These are phyloP conservation scores for Cadophora malorum DNA, from an alignment of 2,329 filamentous ascomycete genomes.

Conservation along the genomic window DNA sequence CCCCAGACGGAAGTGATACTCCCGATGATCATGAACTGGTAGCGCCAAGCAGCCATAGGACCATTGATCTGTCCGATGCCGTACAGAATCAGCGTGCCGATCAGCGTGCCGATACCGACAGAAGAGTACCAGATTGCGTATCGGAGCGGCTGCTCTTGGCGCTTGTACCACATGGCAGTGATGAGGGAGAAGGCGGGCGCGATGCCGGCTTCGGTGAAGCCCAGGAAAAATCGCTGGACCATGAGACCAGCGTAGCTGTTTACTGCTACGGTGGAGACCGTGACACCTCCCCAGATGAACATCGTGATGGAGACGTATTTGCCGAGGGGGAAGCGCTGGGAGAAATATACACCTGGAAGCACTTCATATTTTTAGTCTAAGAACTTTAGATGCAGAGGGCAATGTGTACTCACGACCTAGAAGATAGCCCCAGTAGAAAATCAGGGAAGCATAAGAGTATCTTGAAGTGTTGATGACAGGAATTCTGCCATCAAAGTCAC, in stretches of 20 bases:
- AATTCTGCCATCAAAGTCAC: neutral
- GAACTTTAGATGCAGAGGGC: too few relatives aligned
- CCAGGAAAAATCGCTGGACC: slow-evolving; percentile 22
- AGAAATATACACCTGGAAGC: slow-evolving; percentile 15
- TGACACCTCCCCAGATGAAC: slow-evolving; percentile 11
- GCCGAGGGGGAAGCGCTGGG: slow-evolving; percentile 10
- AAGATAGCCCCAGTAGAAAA: slow-evolving; percentile 37
- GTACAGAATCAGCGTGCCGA: slow-evolving; percentile 46
- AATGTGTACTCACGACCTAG: slow-evolving; percentile 24
- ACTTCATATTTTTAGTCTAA: neutral
- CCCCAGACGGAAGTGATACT: slow-evolving; percentile 8
- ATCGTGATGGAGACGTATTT: slow-evolving; percentile 11
- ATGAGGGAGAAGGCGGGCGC: slow-evolving; percentile 46
- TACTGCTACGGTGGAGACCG: neutral
- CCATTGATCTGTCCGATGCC: slow-evolving; percentile 41
- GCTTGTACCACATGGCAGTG: slow-evolving; percentile 46
- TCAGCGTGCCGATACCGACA: slow-evolving; percentile 43
- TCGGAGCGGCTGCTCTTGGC: slow-evolving; percentile 25
- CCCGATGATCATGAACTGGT: slow-evolving; percentile 14
- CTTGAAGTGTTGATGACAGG: slow-evolving; percentile 55
- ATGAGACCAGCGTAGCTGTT: slow-evolving; percentile 12
- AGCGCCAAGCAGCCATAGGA: neutral
- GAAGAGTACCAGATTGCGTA: slow-evolving; percentile 21
- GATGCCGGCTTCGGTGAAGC: slow-evolving; percentile 39
- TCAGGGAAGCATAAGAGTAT: slow-evolving; percentile 59